Conservation (phyloP, 192 early-diverging fungal species). For the Coemansia sp. region DNA sequence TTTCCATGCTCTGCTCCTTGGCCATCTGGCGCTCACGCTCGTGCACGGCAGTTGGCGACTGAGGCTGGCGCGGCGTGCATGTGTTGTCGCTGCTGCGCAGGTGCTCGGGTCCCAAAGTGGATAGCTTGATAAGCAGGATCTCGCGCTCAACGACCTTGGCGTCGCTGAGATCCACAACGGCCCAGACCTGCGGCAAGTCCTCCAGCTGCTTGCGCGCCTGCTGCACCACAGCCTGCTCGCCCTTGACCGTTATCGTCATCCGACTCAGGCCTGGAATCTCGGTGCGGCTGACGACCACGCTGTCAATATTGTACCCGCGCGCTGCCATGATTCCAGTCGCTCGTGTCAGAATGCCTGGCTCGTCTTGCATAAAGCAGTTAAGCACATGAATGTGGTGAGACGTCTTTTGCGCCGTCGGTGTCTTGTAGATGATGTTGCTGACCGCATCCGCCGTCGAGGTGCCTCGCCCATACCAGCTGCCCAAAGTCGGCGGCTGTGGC, state of each 20-base stretch:
- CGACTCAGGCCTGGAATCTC: slow-evolving; percentile 88
- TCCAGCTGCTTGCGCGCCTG: slow-evolving; percentile 92
- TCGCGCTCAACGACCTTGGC: slow-evolving; percentile 87
- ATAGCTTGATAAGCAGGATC: slow-evolving; percentile 91
- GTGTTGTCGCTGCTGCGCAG: slow-evolving; percentile 28
- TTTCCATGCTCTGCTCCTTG: slow-evolving; percentile 15
- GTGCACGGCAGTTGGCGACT: slow-evolving; percentile 33
- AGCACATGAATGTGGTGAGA: slow-evolving; percentile 66
- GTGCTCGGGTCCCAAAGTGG: slow-evolving; percentile 71
- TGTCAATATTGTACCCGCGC: slow-evolving; percentile 96
- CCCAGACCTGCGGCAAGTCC: slow-evolving; percentile 95
- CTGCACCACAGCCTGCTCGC: slow-evolving; percentile 78
- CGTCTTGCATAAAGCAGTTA: slow-evolving; percentile 91
- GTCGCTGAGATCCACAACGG: slow-evolving; percentile 92
- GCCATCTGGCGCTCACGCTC: slow-evolving; percentile 29
- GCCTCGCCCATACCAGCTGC: slow-evolving; percentile 15
- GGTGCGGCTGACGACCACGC: slow-evolving; percentile 92
- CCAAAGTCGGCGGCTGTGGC: slow-evolving; percentile 6
- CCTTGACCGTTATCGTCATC: slow-evolving; percentile 93
- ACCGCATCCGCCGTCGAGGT: slow-evolving; percentile 46
- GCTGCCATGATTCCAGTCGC: slow-evolving; percentile 87
- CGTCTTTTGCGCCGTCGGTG: slow-evolving; percentile 51
- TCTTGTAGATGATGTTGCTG: slow-evolving; percentile 50
- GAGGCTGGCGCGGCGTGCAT: slow-evolving; percentile 45
- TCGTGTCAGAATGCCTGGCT: slow-evolving; percentile 76